Evolutionary conservation across 2,329 filamentous ascomycete genomes (phyloP).

Genomic region (Monilinia fructicola): DNA sequence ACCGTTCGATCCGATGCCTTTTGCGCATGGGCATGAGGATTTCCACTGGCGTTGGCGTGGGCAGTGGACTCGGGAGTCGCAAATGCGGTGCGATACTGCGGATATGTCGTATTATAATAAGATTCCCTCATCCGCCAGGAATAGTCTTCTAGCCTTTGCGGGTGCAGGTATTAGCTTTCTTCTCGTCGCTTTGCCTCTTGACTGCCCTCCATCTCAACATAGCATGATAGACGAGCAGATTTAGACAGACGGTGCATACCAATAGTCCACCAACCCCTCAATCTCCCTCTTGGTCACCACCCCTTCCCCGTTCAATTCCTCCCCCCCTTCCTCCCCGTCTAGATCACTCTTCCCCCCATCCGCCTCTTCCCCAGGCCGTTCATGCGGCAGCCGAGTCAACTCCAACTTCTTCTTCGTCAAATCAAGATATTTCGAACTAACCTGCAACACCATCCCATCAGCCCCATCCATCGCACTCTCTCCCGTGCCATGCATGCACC

Average conservation of each 20-base stretch:
- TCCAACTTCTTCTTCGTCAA: slow-evolving; percentile 67
- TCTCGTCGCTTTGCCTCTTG: neutral
- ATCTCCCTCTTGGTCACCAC: slow-evolving; percentile 55
- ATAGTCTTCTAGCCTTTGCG: slow-evolving; percentile 61
- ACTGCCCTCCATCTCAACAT: no score
- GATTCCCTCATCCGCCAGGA: slow-evolving; percentile 62
- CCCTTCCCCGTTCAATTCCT: slow-evolving; percentile 50
- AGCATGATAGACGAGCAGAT: neutral
- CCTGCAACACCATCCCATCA: slow-evolving; percentile 43
- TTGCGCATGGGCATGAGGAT: neutral
- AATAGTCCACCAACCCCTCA: slow-evolving; percentile 65
- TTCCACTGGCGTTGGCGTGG: neutral
- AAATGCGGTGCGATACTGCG: slow-evolving; percentile 60
- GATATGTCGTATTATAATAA: slow-evolving; percentile 56
- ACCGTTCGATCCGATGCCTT: slow-evolving; percentile 41
- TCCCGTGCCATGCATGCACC: neutral
- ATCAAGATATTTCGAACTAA: slow-evolving; percentile 66
- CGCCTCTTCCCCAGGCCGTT: slow-evolving; percentile 37
- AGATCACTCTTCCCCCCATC: neutral
- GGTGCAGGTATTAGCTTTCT: neutral
- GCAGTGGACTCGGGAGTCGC: neutral
- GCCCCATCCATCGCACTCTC: neutral
- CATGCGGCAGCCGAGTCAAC: slow-evolving; percentile 63
- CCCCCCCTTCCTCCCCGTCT: slow-evolving; percentile 3
- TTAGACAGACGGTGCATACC: slow-evolving; percentile 45